Base-by-base conservation (phyloP, 2,329 filamentous ascomycete species). In the Pseudomassariella vexata region DNA sequence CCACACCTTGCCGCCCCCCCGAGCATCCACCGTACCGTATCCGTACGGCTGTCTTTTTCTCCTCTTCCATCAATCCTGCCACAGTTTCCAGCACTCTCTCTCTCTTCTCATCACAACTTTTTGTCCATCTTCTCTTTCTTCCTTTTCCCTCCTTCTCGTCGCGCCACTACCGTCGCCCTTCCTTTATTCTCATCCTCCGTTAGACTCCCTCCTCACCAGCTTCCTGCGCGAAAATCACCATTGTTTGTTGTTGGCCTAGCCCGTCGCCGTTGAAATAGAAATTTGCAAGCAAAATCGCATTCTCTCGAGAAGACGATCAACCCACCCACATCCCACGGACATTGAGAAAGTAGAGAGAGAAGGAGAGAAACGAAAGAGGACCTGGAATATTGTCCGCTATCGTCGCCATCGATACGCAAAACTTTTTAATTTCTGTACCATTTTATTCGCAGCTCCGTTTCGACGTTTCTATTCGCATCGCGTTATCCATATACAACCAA, bases 401-500 rank as follows among this genome's bases (percentile, higher is more conserved):
- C 42, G 32, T 17, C 36, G 30, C 18, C 27, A 30, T 14, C 27
- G 22, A 35, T 32, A 32, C 27, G 24, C 12, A 19, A 14, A 19
- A 37, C 36, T 32, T 52, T 53, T 59, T 61, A 55, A 60, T 62
- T 50, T 36, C 32, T 49, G 45, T 49, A 52, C 48, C 57, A 47
- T 55, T 48, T 55, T 48, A 40, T 44, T 46, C 31, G 23, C 26
- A 17, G 32, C 36, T 24, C 28, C 36, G 30, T 39, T 47, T 42
- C 36, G 47, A 42, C 19, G 33, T 36, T 44, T 47, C 43, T 34
- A 40, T 46, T 50, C 46, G 45, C 39, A 45, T 46, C 42, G 43
- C 47, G 43, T 47, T 47, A 37, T 37, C 36, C 24, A 39, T 44
- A 42, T 45, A 30, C 39, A 32, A 24, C 21, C 36, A 42, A 38